phyloP scores from a whole-genome alignment of 129 eudicot genomes.

The Chrysanthemum makinoi region DNA sequence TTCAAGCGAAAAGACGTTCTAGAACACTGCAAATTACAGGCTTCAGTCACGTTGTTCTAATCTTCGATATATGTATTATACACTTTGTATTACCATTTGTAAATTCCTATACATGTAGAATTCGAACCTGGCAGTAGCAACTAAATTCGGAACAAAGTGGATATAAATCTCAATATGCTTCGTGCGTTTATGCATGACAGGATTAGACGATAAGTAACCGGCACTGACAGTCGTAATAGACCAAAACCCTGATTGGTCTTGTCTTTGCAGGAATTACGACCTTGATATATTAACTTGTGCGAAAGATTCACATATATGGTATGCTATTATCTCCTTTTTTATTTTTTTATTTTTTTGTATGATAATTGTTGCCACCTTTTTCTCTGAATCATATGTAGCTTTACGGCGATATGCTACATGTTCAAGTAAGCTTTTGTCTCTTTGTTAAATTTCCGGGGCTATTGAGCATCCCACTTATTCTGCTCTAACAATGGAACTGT shows the following conservation, averaged over 20 bases:
- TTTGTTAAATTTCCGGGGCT: constrained; percentile 61
- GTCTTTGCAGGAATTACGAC: constrained; percentile 76
- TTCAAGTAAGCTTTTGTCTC: constrained; percentile 1
- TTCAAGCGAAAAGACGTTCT: too few species aligned
- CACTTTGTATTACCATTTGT: too few species aligned
- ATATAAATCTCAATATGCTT: too few species aligned
- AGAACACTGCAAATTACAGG: too few species aligned
- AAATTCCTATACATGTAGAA: too few species aligned
- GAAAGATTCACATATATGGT: constrained; percentile 97
- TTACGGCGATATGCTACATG: constrained; percentile 6
- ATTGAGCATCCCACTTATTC: constrained; percentile 99
- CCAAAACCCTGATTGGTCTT: constrained; percentile 2
- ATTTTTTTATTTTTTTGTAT: background rate
- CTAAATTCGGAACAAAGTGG: too few species aligned
- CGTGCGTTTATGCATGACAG: too few species aligned
- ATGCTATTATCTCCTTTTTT: constrained; percentile 26
- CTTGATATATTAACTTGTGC: constrained; percentile 97
- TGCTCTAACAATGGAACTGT: constrained; percentile 95
- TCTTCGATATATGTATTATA: too few species aligned
- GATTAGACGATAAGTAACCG: too few species aligned
- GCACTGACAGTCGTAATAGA: too few species aligned
- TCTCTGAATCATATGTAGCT: constrained; percentile 14
- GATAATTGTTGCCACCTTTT: background rate
- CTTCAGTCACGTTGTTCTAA: too few species aligned
- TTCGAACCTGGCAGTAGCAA: too few species aligned